These are phyloP conservation scores for Mycosphaerella sp. DNA, from an alignment of 2,329 filamentous ascomycete genomes.

Conservation along the genomic window DNA sequence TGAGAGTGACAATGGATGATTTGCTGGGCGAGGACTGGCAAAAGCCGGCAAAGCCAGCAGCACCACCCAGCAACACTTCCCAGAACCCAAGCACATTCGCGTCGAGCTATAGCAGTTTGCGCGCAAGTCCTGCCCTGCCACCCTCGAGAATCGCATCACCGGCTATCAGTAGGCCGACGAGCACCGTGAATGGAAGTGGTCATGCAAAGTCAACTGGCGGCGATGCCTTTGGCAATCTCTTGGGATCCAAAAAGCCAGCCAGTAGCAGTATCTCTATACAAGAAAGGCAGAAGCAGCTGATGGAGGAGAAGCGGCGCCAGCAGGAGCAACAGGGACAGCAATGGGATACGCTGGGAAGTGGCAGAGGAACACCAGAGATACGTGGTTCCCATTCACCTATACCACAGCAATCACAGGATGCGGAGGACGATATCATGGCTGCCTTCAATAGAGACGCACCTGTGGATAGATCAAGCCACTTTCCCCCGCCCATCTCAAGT, in stretches of 20 bases:
- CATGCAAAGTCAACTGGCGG: constrained; percentile 47
- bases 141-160: constrained; percentile 32
- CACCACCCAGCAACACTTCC: constrained; percentile 15
- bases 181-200: constrained; percentile 34
- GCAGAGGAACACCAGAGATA: constrained; percentile 38
- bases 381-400: constrained; percentile 22
- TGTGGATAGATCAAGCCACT: constrained; percentile 55
- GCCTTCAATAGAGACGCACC: constrained; percentile 55
- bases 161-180: constrained; percentile 36
- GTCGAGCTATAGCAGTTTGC: constrained; percentile 31
- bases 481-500: constrained; percentile 41
- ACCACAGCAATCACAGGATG: constrained; percentile 12
- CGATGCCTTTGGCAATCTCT: constrained; percentile 73
- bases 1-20: constrained; percentile 40
- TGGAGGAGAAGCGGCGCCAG: constrained; percentile 71
- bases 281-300: constrained; percentile 61
- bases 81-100: constrained; percentile 25
- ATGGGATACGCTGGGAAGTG: constrained; percentile 70
- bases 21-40: constrained; percentile 46
- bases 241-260: constrained; percentile 53
- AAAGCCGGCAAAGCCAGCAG: constrained; percentile 26
- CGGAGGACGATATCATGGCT: constrained; percentile 54
- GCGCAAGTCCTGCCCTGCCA: constrained; percentile 37
- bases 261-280: constrained; percentile 63
- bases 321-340: constrained; percentile 66